Conservation (phyloP, 75 land plant species). For the Isoetes taiwanensis region DNA sequence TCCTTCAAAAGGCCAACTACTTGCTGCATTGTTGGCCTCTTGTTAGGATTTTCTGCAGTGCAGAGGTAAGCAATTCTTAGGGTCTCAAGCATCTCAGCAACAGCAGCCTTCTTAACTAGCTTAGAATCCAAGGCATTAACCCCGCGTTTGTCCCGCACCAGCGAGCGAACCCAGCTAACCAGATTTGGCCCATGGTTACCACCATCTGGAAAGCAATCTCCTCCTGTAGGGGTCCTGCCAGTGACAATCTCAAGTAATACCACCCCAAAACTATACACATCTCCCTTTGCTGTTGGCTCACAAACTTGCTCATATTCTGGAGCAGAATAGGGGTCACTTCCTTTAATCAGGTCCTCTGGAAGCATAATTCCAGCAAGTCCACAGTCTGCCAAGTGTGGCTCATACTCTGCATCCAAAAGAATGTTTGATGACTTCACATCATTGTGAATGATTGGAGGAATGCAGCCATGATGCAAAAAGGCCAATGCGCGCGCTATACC, state of each 20-base stretch:
- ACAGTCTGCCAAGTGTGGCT: conserved; percentile 48
- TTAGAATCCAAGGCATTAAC: conserved; percentile 49
- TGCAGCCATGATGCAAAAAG: conserved; percentile 59
- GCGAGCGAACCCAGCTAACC: conserved; percentile 57
- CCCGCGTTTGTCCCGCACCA: conserved; percentile 36
- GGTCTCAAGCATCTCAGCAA: conserved; percentile 49
- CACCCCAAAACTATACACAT: conserved; percentile 67
- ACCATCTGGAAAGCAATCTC: too few species aligned
- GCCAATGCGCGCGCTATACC: conserved; percentile 53
- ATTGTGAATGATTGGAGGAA: conserved; percentile 47
- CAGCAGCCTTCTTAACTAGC: conserved; percentile 36
- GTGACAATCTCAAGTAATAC: conserved; percentile 59
- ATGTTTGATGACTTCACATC: conserved; percentile 58
- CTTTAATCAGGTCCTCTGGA: too few species aligned
- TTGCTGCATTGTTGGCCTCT: conserved; percentile 86
- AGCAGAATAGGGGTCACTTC: too few species aligned
- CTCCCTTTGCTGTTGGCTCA: too few species aligned
- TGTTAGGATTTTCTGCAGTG: conserved; percentile 66
- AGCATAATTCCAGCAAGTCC: conserved; percentile 37
- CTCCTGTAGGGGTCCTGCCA: too few species aligned
- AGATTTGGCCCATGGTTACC: conserved; percentile 31
- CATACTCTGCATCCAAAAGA: conserved; percentile 32
- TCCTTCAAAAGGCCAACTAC: conserved; percentile 77
- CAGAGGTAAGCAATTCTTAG: conserved; percentile 69
- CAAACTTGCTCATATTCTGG: too few species aligned